phyloP scores from a whole-genome alignment of 2,329 filamentous ascomycete species.

The Penicillium sp. region DNA sequence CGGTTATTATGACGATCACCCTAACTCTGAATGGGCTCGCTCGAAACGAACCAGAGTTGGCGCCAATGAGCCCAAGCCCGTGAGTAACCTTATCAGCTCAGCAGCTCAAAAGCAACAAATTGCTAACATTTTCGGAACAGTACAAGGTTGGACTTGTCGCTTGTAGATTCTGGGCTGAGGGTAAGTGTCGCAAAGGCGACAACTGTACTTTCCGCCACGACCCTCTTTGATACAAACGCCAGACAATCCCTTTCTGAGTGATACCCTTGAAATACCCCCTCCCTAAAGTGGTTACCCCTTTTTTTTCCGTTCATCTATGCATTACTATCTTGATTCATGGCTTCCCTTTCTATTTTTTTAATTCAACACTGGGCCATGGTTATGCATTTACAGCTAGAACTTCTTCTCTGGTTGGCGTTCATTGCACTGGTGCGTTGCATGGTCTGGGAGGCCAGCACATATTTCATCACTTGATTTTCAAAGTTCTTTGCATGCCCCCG shows the following conservation, averaged over 20 bases:
- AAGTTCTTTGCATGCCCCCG: constrained; percentile 3
- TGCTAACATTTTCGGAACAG: constrained; percentile 18
- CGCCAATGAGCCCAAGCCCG: background rate
- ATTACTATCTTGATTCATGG: constrained; percentile 8
- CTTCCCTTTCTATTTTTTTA: constrained; percentile 1
- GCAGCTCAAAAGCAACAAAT: background rate
- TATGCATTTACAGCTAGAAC: constrained; percentile 7
- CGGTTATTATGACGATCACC: constrained; percentile 33
- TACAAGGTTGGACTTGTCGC: constrained; percentile 47
- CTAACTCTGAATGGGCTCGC: constrained; percentile 31
- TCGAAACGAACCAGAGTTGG: constrained; percentile 34
- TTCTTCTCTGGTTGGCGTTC: constrained; percentile 9
- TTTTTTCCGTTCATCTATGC: constrained; percentile 3
- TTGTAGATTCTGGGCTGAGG: constrained; percentile 56
- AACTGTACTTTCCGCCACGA: constrained; percentile 54
- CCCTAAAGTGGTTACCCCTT: background rate
- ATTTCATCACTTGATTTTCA: background rate
- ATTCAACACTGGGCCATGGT: constrained; percentile 5
- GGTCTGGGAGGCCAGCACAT: constrained; percentile 3
- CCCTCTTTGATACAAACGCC: constrained; percentile 4
- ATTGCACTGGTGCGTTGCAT: constrained; percentile 6
- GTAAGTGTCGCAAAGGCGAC: constrained; percentile 54
- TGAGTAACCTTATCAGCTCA: constrained; percentile 31
- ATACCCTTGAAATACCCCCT: background rate
- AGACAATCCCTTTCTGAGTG: constrained; percentile 1